phyloP scores from a whole-genome alignment of 192 early-diverging fungal species.

The Linnemannia zychae region DNA sequence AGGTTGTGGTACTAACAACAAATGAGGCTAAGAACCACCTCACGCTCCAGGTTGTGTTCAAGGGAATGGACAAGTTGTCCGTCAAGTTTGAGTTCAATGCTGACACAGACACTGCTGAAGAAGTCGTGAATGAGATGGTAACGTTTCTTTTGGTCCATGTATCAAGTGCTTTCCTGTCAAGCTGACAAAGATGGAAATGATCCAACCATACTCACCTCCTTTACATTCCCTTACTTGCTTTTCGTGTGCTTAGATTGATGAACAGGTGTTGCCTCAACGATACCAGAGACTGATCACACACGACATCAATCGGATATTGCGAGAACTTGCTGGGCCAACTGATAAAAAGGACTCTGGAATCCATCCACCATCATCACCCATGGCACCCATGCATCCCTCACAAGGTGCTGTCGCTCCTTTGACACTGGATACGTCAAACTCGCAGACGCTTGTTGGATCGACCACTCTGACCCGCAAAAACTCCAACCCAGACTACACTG shows the following conservation, averaged over 20 bases:
- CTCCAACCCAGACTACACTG: constrained; percentile 30
- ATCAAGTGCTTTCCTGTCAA: background rate
- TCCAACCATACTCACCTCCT: background rate
- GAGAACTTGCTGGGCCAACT: constrained; percentile 68
- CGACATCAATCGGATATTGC: constrained; percentile 86
- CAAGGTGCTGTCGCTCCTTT: constrained; percentile 22
- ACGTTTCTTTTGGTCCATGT: background rate
- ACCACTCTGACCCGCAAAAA: constrained; percentile 22
- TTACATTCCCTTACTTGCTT: background rate
- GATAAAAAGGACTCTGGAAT: constrained; percentile 47
- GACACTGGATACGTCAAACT: constrained; percentile 23
- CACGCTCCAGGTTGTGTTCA: constrained; percentile 82
- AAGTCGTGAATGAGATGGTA: constrained; percentile 87
- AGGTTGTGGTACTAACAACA: constrained; percentile 74
- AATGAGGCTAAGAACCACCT: constrained; percentile 75
- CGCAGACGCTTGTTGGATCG: constrained; percentile 9
- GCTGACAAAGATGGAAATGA: background rate
- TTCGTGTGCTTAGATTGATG: constrained; percentile 71
- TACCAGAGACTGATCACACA: constrained; percentile 85
- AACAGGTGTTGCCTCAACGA: constrained; percentile 78
- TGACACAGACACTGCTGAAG: constrained; percentile 82
- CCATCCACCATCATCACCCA: constrained; percentile 37
- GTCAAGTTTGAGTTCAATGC: constrained; percentile 91
- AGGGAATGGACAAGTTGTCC: constrained; percentile 83
- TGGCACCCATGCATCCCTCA: constrained; percentile 18